These are phyloP conservation scores for Hapsidospora chrysogenum DNA, from an alignment of 495 filamentous ascomycete species.

Conservation along the genomic window DNA sequence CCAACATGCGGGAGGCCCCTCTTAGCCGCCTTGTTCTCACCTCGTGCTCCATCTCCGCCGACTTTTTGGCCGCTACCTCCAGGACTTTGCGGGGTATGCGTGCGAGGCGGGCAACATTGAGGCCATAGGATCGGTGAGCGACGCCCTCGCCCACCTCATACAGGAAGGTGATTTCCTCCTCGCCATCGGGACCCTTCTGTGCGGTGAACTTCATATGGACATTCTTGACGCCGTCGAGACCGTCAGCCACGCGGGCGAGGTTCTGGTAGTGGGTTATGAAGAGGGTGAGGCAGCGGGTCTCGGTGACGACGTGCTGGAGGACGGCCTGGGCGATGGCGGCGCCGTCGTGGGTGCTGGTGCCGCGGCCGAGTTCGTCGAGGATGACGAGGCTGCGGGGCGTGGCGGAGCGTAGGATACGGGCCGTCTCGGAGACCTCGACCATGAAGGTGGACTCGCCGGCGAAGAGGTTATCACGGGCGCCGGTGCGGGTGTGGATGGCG, in stretches of 20 bases:
- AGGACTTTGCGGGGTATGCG: constrained; percentile 61
- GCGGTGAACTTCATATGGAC: constrained; percentile 76
- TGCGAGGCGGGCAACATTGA: constrained; percentile 84
- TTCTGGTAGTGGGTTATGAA: constrained; percentile 98
- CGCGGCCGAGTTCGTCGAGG: constrained; percentile 88
- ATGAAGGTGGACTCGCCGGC: constrained; percentile 93
- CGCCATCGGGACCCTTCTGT: constrained; percentile 12
- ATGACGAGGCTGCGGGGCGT: constrained; percentile 69
- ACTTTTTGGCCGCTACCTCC: constrained; percentile 64
- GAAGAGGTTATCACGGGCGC: constrained; percentile 91
- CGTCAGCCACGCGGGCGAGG: constrained; percentile 52
- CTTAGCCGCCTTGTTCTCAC: constrained; percentile 40
- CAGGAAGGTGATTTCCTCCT: constrained; percentile 58
- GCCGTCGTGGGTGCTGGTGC: constrained; percentile 88
- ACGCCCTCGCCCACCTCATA: constrained; percentile 77
- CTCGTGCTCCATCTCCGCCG: constrained; percentile 59
- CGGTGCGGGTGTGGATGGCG: constrained; percentile 92
- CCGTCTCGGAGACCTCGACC: constrained; percentile 89
- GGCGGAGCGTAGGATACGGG: constrained; percentile 76
- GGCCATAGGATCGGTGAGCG: constrained; percentile 81
- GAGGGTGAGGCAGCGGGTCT: constrained; percentile 57
- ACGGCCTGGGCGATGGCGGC: constrained; percentile 93
- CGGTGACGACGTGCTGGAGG: constrained; percentile 63
- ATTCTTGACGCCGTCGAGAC: constrained; percentile 49
- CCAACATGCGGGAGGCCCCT: constrained; percentile 29